Evolutionary conservation across 495 filamentous ascomycete species (phyloP), one percentile per base, ranked within the genome.

Genomic region (Aspergillus incahuasiensis): DNA sequence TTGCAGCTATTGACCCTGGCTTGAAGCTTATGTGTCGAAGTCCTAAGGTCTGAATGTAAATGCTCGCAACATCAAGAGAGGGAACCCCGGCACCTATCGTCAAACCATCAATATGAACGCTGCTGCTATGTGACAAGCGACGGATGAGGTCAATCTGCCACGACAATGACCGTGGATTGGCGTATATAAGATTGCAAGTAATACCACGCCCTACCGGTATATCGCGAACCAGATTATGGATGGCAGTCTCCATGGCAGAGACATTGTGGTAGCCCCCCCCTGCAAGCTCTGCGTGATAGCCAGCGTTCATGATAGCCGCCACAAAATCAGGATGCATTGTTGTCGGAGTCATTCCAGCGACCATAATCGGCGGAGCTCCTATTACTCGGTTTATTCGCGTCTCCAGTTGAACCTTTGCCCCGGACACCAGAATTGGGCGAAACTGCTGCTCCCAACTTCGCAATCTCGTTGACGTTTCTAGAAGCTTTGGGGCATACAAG

Each of bases 1-100:
- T 80, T 6, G 74, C 67, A 35, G 69, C 55, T 3, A 69, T 59
- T 16, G 75, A 79, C 3, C 75, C 75, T 6, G 77, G 77, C 63
- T 80, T 80, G 68, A 80, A 78, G 43, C 68, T 58, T 47, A 80
- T 78, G 58, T 80, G 73, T 48, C 71, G 69, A 49, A 80, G 60
- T 19, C 73, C 76, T 8, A 80, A 58, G 16, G 72, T 74, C 43
- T 68, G 58, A 44, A 80, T 78, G 59, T 75, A 80, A 21, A 75
- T 68, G 24, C 67, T 68, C 38, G 71, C 76, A 24, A 78, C 65
- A n/a, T 78, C 74, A 12, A 71, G 65, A 1, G 77, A 79, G n/a
- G 77, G 77, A 1, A 80, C 74, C 44, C 77, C 77, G 0, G 77
- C 77, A 50, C 77, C 77, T 28, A 80, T 73, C 32, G 76, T 77